These are phyloP conservation scores for Vitis hybrid DNA, from an alignment of 177 flowering plant species.

Conservation along the genomic window DNA sequence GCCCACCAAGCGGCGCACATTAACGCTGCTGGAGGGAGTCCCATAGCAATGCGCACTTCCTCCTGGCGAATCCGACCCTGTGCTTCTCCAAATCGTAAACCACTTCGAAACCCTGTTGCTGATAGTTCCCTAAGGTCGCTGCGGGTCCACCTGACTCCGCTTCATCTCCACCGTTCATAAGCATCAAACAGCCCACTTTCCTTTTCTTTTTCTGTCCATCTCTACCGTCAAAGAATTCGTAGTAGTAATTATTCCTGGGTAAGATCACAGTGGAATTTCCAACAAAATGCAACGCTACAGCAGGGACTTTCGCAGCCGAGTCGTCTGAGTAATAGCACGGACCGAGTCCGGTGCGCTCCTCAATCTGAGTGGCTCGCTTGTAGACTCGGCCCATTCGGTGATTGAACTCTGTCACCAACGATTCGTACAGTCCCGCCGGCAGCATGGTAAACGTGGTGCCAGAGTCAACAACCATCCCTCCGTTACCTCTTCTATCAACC, in stretches of 20 bases:
- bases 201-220: conserved; percentile 29
- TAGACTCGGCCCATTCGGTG: conserved; percentile 38
- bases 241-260: conserved; percentile 74
- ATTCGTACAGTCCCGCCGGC: conserved; percentile 46
- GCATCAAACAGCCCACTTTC: conserved; percentile 76
- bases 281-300: conserved; percentile 53
- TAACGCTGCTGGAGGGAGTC: conserved; percentile 40
- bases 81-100: conserved; percentile 74
- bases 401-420: conserved; percentile 55
- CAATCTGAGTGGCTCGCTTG: conserved; percentile 51
- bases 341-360: conserved; percentile 64
- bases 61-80: conserved; percentile 73
- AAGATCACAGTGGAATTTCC: conserved; percentile 72
- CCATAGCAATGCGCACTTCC: conserved; percentile 76
- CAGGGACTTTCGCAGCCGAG: conserved; percentile 37
- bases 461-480: conserved; percentile 93
- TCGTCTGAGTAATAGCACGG: conserved; percentile 60
- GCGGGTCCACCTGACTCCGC: conserved; percentile 75
- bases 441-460: conserved; percentile 92
- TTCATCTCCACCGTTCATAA: conserved; percentile 85
- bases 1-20: conserved; percentile 10
- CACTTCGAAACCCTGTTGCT: conserved; percentile 97
- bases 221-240: conserved; percentile 53
- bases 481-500: conserved; percentile 58
- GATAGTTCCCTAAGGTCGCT: conserved; percentile 79